Percentiles rank a stretch among this genome's conserved stretches.
Conservation (phyloP, 2,329 filamentous ascomycete species). For the Clonostachys byssicola region DNA sequence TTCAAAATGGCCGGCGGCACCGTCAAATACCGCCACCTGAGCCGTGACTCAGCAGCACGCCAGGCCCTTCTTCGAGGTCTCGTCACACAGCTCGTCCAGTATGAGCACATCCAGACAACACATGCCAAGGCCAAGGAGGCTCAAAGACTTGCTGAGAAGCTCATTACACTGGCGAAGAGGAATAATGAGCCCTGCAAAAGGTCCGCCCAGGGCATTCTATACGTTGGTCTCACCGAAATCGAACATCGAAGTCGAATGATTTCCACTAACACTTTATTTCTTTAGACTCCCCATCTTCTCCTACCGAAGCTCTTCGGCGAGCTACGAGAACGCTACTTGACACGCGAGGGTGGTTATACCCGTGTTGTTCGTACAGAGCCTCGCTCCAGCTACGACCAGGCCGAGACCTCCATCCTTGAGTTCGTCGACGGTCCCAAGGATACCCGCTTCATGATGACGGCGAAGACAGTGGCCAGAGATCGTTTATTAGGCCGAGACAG, state of each 20-base stretch:
- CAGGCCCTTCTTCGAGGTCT: slow-evolving; percentile 92
- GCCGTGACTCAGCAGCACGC: slow-evolving; percentile 80
- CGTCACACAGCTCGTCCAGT: slow-evolving; percentile 88
- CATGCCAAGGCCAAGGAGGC: slow-evolving; percentile 97
- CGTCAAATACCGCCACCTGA: slow-evolving; percentile 85
- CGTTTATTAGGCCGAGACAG: slow-evolving; percentile 49
- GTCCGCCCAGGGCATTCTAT: slow-evolving; percentile 78
- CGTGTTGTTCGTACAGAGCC: slow-evolving; percentile 91
- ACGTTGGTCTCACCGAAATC: slow-evolving; percentile 51
- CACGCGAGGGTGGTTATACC: slow-evolving; percentile 87
- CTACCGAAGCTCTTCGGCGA: slow-evolving; percentile 86
- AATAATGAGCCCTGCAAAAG: slow-evolving; percentile 79
- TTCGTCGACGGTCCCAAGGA: slow-evolving; percentile 92
- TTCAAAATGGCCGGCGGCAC: slow-evolving; percentile 74
- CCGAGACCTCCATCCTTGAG: slow-evolving; percentile 84
- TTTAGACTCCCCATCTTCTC: slow-evolving; percentile 61
- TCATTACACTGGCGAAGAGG: slow-evolving; percentile 90
- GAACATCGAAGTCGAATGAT: background rate
- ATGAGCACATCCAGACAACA: slow-evolving; percentile 92
- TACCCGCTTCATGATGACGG: slow-evolving; percentile 92
- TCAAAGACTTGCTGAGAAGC: slow-evolving; percentile 86
- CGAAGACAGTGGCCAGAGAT: slow-evolving; percentile 71
- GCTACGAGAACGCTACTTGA: slow-evolving; percentile 73
- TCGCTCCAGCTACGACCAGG: slow-evolving; percentile 78
- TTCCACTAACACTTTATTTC: background rate